phyloP scores from a whole-genome alignment of 768 basidiomycete species.

The Rhodotorula sphaerocarpa region DNA sequence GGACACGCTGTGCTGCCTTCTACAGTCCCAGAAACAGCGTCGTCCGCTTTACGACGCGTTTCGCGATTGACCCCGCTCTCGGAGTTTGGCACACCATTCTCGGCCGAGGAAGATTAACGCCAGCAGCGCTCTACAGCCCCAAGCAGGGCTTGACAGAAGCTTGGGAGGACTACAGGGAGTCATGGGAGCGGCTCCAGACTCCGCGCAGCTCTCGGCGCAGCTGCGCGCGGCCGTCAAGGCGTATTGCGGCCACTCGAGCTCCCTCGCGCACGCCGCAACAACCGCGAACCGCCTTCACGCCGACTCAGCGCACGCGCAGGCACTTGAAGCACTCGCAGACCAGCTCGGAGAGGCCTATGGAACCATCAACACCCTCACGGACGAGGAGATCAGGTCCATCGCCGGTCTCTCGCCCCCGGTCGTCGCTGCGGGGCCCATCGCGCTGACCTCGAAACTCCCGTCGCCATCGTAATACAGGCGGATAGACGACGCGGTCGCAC shows the following conservation, averaged over 20 bases:
- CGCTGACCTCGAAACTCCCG: background rate
- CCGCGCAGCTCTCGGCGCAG: conserved; percentile 9
- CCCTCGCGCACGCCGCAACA: conserved; percentile 1
- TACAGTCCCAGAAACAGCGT: too few relatives aligned
- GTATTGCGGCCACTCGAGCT: too few relatives aligned
- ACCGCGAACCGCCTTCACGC: conserved; percentile 20
- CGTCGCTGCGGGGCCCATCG: too few relatives aligned
- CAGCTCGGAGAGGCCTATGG: conserved; percentile 23
- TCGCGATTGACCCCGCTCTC: too few relatives aligned
- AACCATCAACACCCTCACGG: conserved; percentile 7
- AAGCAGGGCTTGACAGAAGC: too few relatives aligned
- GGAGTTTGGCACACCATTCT: too few relatives aligned
- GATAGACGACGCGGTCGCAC: conserved; percentile 11
- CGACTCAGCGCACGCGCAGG: conserved; percentile 22
- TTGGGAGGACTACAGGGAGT: too few relatives aligned
- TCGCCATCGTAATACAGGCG: background rate
- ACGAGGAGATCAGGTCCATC: conserved; percentile 26
- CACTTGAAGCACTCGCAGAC: conserved; percentile 20
- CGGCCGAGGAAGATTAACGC: too few relatives aligned
- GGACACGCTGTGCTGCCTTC: too few relatives aligned
- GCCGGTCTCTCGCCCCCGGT: background rate
- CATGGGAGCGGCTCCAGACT: background rate
- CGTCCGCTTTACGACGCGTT: too few relatives aligned
- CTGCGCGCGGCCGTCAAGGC: conserved; percentile 19
- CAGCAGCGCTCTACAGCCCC: too few relatives aligned